Evolutionary conservation across 2,329 filamentous ascomycete genomes (phyloP).

Genomic region (Nemania sp.): DNA sequence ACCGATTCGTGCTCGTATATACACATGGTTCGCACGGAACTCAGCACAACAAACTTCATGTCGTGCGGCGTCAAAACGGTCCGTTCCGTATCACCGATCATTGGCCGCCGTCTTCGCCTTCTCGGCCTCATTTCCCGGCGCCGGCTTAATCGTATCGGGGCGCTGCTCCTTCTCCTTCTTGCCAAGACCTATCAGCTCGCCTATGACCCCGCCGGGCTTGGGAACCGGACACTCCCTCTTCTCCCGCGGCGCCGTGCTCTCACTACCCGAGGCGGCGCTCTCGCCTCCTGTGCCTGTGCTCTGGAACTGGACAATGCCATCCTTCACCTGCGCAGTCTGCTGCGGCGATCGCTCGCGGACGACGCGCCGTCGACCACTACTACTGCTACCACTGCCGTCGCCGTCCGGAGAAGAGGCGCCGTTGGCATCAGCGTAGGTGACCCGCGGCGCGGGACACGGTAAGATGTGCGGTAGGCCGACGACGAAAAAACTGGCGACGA

Average conservation of each 20-base stretch:
- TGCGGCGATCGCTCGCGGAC: slow-evolving; percentile 40
- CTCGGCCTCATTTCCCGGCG: neutral
- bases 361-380: slow-evolving; percentile 20
- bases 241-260: slow-evolving; percentile 39
- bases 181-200: slow-evolving; percentile 73
- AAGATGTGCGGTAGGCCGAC: slow-evolving; percentile 88
- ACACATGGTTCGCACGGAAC: too few relatives aligned
- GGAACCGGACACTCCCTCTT: slow-evolving; percentile 87
- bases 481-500: slow-evolving; percentile 87
- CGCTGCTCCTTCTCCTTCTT: slow-evolving; percentile 44
- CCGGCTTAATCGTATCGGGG: neutral
- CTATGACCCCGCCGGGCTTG: slow-evolving; percentile 83
- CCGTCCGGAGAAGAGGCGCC: slow-evolving; percentile 44
- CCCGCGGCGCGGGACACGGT: slow-evolving; percentile 83
- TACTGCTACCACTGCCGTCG: too few relatives aligned
- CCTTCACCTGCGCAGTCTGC: slow-evolving; percentile 44
- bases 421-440: slow-evolving; percentile 69
- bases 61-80: too few relatives aligned
- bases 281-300: slow-evolving; percentile 8
- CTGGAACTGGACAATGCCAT: slow-evolving; percentile 53
- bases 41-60: too few relatives aligned
- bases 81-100: slow-evolving; percentile 11
- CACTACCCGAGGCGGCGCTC: neutral
- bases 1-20: too few relatives aligned
- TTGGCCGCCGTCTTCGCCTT: slow-evolving; percentile 3